phyloP scores from a whole-genome alignment of 1,284 basidiomycete genomes.

The Leccinum holopus region DNA sequence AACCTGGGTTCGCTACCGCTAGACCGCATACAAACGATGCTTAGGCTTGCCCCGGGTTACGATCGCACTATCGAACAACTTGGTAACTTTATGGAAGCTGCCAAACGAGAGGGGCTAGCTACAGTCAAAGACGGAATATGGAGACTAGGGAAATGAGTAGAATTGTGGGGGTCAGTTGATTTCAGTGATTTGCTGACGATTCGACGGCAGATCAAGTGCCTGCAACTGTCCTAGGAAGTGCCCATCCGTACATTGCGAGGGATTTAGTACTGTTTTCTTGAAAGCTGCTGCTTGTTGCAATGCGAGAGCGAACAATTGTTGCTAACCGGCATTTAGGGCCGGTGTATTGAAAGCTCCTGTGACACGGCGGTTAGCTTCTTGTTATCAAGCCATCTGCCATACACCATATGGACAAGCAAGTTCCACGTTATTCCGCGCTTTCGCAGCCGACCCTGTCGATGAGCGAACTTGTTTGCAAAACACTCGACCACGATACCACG shows the following conservation, averaged over 20 bases:
- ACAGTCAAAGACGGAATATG: slow-evolving; percentile 70
- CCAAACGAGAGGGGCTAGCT: slow-evolving; percentile 74
- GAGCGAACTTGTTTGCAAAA: slow-evolving; percentile 73
- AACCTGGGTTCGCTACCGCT: slow-evolving; percentile 73
- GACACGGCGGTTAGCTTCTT: background rate
- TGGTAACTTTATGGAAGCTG: slow-evolving; percentile 72
- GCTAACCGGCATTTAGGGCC: slow-evolving; percentile 30
- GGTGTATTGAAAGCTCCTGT: slow-evolving; percentile 13
- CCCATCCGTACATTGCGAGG: background rate
- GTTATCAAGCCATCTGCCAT: slow-evolving; percentile 19
- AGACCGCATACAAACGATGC: slow-evolving; percentile 79
- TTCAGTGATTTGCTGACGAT: background rate
- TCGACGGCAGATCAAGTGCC: background rate
- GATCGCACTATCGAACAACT: slow-evolving; percentile 77
- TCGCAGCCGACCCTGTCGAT: slow-evolving; percentile 62
- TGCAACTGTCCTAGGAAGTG: background rate
- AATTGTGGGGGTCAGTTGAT: background rate
- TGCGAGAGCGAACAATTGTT: background rate
- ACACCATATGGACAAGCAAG: slow-evolving; percentile 26
- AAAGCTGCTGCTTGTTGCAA: slow-evolving; percentile 10
- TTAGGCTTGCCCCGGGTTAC: slow-evolving; percentile 78
- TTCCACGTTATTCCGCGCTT: slow-evolving; percentile 59
- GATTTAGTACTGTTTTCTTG: background rate
- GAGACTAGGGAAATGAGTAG: slow-evolving; percentile 48
- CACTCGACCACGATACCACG: slow-evolving; percentile 68